Evolutionary conservation across 129 eudicot species (phyloP).

Genomic region (Flaveria bidentis): DNA sequence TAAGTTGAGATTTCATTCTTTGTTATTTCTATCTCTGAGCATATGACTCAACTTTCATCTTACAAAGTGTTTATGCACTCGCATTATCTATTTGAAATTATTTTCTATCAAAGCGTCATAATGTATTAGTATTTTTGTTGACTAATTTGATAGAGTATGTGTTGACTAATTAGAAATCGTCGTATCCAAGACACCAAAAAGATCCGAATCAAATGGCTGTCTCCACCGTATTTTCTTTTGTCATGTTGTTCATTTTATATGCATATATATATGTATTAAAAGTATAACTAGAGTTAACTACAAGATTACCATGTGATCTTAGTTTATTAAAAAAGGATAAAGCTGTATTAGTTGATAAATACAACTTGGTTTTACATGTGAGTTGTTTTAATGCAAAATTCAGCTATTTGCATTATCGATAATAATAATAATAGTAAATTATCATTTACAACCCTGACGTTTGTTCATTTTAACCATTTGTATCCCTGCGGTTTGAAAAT

Average conservation of each 20-base stretch:
- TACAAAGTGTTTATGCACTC: too few relatives aligned
- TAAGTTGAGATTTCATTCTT: not conserved
- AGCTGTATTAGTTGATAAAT: not conserved
- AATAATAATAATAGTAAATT: too few relatives aligned
- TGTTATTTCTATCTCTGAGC: too few relatives aligned
- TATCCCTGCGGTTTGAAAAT: too few relatives aligned
- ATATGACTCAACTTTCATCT: too few relatives aligned
- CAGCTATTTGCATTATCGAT: too few relatives aligned
- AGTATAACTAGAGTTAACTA: not conserved
- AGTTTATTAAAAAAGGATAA: not conserved
- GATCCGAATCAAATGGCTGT: conserved; percentile 17
- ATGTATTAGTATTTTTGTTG: not conserved
- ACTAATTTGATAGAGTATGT: not conserved
- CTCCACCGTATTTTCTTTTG: conserved; percentile 25
- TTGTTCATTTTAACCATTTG: too few relatives aligned
- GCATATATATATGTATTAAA: not conserved
- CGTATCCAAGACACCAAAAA: conserved; percentile 21
- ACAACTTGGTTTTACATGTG: not conserved
- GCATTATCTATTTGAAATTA: too few relatives aligned
- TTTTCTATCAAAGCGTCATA: not conserved
- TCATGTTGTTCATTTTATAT: not conserved
- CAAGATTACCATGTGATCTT: conserved; percentile 1
- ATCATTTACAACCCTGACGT: too few relatives aligned
- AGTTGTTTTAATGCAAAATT: too few relatives aligned
- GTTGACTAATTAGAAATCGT: conserved; percentile 18